These are phyloP conservation scores for Lipomyces sp. DNA, from an alignment of 805 yeast genomes.

Conservation along the genomic window DNA sequence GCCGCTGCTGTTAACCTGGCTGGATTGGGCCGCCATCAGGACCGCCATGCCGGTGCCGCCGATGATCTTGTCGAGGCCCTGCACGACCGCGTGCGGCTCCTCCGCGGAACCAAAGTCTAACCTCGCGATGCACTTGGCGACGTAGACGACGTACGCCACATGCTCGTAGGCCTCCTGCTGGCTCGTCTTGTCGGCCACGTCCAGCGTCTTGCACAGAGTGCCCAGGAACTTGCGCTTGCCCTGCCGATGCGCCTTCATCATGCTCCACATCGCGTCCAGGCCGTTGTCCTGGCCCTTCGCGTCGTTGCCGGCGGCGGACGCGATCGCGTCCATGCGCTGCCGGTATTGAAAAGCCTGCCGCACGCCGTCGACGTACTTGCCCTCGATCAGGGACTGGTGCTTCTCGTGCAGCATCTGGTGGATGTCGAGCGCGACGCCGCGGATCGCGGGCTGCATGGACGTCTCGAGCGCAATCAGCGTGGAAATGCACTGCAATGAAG, in stretches of 20 bases:
- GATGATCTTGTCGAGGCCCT: slow-evolving; percentile 45
- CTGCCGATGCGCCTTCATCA: slow-evolving; percentile 32
- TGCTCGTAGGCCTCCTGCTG: slow-evolving; percentile 38
- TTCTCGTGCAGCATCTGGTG: slow-evolving; percentile 58
- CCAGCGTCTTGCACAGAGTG: slow-evolving; percentile 6
- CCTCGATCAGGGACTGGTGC: slow-evolving; percentile 68
- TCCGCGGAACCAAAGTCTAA: slow-evolving; percentile 47
- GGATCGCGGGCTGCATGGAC: slow-evolving; percentile 46
- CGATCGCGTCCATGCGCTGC: slow-evolving; percentile 30
- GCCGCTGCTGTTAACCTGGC: not conserved
- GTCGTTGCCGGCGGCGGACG: slow-evolving; percentile 30
- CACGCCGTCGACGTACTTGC: slow-evolving; percentile 62
- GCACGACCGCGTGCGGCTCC: slow-evolving; percentile 49
- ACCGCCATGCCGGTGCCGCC: slow-evolving; percentile 41
- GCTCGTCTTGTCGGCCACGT: slow-evolving; percentile 20
- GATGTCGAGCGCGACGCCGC: slow-evolving; percentile 49
- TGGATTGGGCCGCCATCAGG: slow-evolving; percentile 14
- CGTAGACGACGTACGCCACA: slow-evolving; percentile 38
- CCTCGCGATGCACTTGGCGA: slow-evolving; percentile 43
- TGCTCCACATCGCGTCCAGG: slow-evolving; percentile 36
- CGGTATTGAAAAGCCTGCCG: slow-evolving; percentile 51
- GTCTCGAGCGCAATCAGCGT: slow-evolving; percentile 69
- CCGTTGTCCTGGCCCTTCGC: slow-evolving; percentile 45
- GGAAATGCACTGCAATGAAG: slow-evolving; percentile 42
- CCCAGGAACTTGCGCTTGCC: slow-evolving; percentile 45